Evolutionary conservation across 306 rosid species (phyloP).

Genomic region (Pterocarpus santalinus): DNA sequence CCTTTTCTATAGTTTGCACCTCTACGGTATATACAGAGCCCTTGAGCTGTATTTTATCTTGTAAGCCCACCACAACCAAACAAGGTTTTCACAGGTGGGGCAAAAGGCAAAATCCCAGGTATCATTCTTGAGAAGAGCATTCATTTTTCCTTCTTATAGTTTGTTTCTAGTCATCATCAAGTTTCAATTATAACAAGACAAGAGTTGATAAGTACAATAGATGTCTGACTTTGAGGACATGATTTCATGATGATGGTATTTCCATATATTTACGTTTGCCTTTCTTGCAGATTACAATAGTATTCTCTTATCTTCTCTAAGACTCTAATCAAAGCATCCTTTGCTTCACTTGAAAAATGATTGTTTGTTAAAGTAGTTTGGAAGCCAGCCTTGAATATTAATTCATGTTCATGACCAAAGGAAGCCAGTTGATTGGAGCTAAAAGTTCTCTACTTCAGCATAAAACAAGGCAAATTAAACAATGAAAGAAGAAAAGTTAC

Average conservation of each 20-base stretch:
- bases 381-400: not conserved
- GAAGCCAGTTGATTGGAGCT: constrained; percentile 26
- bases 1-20: constrained; percentile 25
- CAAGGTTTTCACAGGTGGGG: constrained; percentile 14
- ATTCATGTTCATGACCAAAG: not conserved
- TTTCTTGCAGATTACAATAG: not conserved
- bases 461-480: not conserved
- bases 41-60: not conserved
- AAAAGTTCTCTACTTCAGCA: not conserved
- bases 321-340: not conserved
- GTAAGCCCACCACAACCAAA: not conserved
- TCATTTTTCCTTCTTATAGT: constrained; percentile 3
- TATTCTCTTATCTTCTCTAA: too few relatives aligned
- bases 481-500: constrained; percentile 16
- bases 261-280: not conserved
- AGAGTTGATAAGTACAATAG: constrained; percentile 8
- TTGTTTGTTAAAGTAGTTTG: not conserved
- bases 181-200: not conserved
- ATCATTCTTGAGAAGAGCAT: constrained; percentile 1
- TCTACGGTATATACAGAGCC: not conserved
- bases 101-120: constrained; percentile 14
- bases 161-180: constrained; percentile 7
- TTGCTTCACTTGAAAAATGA: not conserved
- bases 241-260: not conserved
- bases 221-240: not conserved